Percentiles rank a stretch among this genome's conserved stretches.
These are phyloP conservation scores for Diaporthe aspalathi DNA, from an alignment of 2,329 filamentous ascomycete genomes.

Conservation along the genomic window DNA sequence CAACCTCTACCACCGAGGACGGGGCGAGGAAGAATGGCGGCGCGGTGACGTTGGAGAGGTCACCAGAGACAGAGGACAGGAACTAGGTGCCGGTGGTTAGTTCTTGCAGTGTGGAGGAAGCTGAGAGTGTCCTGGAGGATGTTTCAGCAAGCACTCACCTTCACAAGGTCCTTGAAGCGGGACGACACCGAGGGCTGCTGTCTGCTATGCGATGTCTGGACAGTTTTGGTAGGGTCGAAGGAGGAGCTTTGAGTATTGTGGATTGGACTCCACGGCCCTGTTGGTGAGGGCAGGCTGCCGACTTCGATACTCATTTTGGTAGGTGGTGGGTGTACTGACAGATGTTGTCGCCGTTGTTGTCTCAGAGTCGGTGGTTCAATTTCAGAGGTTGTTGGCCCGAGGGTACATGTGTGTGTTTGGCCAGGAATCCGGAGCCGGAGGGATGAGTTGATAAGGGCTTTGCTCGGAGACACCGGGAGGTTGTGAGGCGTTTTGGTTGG, in stretches of 20 bases:
- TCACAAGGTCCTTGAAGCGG: constrained; percentile 47
- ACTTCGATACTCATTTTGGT: constrained; percentile 36
- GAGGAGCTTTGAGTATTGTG: constrained; percentile 19
- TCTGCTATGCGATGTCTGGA: constrained; percentile 17
- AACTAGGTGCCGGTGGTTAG: constrained; percentile 43
- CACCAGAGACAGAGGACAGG: constrained; percentile 56
- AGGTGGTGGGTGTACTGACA: no score
- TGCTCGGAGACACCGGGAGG: neutral
- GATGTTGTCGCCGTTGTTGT: neutral
- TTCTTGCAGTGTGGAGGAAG: neutral
- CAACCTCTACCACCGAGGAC: constrained; percentile 63
- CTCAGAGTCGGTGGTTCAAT: neutral
- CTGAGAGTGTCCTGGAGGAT: no score
- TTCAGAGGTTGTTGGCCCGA: neutral
- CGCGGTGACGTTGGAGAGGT: constrained; percentile 63
- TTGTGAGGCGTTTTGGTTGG: neutral
- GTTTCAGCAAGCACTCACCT: constrained; percentile 40
- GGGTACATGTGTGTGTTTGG: neutral
- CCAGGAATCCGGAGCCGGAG: neutral
- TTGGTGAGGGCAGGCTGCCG: constrained; percentile 30
- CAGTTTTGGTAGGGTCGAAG: constrained; percentile 7
- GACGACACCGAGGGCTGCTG: constrained; percentile 42
- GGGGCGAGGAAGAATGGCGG: constrained; percentile 62
- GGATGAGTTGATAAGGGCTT: neutral
- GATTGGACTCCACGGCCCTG: constrained; percentile 34